phyloP scores from a whole-genome alignment of 2,329 filamentous ascomycete genomes.

The Trichoderma asperellum region DNA sequence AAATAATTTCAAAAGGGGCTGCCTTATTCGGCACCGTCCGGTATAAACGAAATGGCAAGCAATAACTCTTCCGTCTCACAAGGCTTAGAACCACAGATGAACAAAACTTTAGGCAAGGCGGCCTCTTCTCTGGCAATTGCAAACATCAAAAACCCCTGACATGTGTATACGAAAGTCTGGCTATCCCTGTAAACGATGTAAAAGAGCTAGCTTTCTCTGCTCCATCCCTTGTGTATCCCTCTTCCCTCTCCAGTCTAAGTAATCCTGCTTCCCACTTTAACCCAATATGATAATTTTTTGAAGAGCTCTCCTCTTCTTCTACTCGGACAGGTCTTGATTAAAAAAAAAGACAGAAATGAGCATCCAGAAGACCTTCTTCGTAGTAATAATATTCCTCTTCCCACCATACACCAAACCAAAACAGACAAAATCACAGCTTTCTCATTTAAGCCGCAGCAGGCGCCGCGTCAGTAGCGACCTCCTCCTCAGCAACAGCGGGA shows the following conservation, averaged over 20 bases:
- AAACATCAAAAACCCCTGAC: slow-evolving; percentile 9
- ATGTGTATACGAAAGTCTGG: slow-evolving; percentile 6
- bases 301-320: slow-evolving; percentile 1
- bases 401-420: slow-evolving; percentile 10
- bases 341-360: slow-evolving; percentile 25
- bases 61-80: not conserved
- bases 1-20: not conserved
- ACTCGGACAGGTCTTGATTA: slow-evolving; percentile 6
- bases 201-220: slow-evolving; percentile 22
- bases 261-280: slow-evolving; percentile 19
- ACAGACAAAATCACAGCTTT: slow-evolving; percentile 18
- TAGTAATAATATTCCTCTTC: slow-evolving; percentile 7
- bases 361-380: slow-evolving; percentile 8
- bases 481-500: slow-evolving; percentile 35
- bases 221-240: slow-evolving; percentile 8
- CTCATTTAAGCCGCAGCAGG: slow-evolving; percentile 40
- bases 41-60: slow-evolving; percentile 7
- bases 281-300: slow-evolving; percentile 12
- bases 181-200: slow-evolving; percentile 18
- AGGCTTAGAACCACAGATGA: not conserved
- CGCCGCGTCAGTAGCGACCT: slow-evolving; percentile 42
- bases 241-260: slow-evolving; percentile 9
- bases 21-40: not conserved
- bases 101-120: not conserved
- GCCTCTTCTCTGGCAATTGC: not conserved